These are phyloP conservation scores for Suillus sp. DNA, from an alignment of 768 basidiomycete species.

Conservation along the genomic window DNA sequence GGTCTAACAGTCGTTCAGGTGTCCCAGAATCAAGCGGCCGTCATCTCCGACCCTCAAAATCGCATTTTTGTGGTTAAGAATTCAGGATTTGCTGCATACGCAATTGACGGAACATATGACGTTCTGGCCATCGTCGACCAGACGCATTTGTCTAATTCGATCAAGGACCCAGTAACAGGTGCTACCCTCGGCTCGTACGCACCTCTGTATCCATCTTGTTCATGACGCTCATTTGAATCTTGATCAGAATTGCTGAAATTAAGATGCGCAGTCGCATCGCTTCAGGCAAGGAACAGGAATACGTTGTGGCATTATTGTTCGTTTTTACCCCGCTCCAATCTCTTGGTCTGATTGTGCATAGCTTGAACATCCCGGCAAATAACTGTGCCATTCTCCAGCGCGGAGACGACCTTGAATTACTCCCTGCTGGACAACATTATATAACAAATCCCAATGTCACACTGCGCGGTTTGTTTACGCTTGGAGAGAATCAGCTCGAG, in stretches of 20 bases:
- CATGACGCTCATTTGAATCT: conserved; percentile 10
- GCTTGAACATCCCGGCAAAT: conserved; percentile 81
- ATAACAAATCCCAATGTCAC: conserved; percentile 86
- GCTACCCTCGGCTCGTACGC: conserved; percentile 59
- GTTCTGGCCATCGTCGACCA: conserved; percentile 85
- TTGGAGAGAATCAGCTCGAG: conserved; percentile 83
- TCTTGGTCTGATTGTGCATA: conserved; percentile 28
- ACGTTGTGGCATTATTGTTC: conserved; percentile 81
- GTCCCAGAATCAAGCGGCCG: conserved; percentile 82
- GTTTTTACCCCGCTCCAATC: conserved; percentile 8
- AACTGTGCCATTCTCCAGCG: conserved; percentile 86
- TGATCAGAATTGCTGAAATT: conserved; percentile 64
- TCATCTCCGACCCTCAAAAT: conserved; percentile 77
- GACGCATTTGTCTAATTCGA: conserved; percentile 64
- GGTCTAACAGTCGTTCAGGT: conserved; percentile 86
- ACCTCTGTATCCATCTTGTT: not conserved
- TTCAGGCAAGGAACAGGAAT: conserved; percentile 51
- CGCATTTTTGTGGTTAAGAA: conserved; percentile 81
- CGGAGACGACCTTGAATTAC: conserved; percentile 76
- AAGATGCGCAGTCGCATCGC: conserved; percentile 68
- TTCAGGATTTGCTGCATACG: conserved; percentile 76
- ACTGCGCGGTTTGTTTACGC: conserved; percentile 74
- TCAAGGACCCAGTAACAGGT: conserved; percentile 65
- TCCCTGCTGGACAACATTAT: conserved; percentile 81
- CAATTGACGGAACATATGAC: conserved; percentile 72